Evolutionary conservation across 106 monocot species (phyloP), one percentile per base, ranked within the genome.

Genomic region (Dioscorea zingiberensis): DNA sequence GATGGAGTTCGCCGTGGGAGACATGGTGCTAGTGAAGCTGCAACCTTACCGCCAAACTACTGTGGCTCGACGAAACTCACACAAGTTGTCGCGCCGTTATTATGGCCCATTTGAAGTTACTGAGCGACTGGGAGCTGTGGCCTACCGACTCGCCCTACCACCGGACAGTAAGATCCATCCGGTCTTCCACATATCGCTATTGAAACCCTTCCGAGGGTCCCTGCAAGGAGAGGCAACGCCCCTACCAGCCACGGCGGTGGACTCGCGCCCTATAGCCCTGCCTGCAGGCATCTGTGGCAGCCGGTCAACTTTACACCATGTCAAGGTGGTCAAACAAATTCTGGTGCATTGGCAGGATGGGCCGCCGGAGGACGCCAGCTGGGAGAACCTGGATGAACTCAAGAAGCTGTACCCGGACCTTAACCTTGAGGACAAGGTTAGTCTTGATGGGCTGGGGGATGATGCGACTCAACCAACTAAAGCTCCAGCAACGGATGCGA

Each of bases 351-450:
- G 60, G 60, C 15, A 27, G 3, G 17, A 17, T 3, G 15, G 28
- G 11, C 28, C 29, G 7, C 1, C 30, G 1, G 60, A 61, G 17
- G 60, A 61, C 32, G 60, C 60, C 1, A 30, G 29, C 18, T 61
- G 60, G 30, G 60, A 61, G 19, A 13, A 10, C 3, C 32, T 30
- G 2, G 30, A 61, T 16, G 24, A 29, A 7, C 7, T 61, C 7
- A 8, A 17, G 30, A 10, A 14, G 13, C 60, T 7, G 29, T 61
- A 30, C 17, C 32, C 60, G 5, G 6, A 28, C 3, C 28, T 61
- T 6, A 61, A 61, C 29, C 60, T 61, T 61, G 60, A 61, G 60
- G 60, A 61, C 60, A 32, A 61, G 60, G 60, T 61, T 32, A 2
- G 9, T 61, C 16, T 61, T 16, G 60, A 61, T 4, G 30, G 30